These are phyloP conservation scores for Colletotrichum sojae DNA, from an alignment of 2,329 filamentous ascomycete species.

Conservation along the genomic window DNA sequence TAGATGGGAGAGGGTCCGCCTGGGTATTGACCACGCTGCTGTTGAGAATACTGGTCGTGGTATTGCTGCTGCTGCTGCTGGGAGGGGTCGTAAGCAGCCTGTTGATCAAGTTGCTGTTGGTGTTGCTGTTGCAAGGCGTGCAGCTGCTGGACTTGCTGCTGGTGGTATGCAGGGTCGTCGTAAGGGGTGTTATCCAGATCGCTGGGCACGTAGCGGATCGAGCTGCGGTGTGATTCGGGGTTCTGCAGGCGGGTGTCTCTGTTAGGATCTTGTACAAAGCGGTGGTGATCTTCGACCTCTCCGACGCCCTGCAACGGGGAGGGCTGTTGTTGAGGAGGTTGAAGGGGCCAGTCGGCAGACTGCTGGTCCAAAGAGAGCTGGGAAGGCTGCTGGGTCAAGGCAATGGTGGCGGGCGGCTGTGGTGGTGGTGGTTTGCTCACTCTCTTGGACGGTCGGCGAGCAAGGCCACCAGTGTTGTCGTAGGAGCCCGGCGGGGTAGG, in stretches of 20 bases:
- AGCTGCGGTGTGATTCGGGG: conserved; percentile 55
- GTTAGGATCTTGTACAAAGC: conserved; percentile 56
- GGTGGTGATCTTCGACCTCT: conserved; percentile 54
- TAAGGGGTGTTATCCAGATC: conserved; percentile 62
- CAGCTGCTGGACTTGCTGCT: conserved; percentile 51
- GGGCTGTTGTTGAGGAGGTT: conserved; percentile 51
- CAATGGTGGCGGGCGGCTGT: conserved; percentile 55
- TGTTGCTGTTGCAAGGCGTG: conserved; percentile 53
- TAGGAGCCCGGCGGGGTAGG: conserved; percentile 53
- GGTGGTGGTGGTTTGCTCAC: conserved; percentile 61
- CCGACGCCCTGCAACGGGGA: conserved; percentile 63
- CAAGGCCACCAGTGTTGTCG: conserved; percentile 64
- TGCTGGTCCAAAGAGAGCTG: conserved; percentile 55
- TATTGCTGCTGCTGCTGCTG: conserved; percentile 56
- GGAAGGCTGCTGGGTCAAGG: conserved; percentile 51
- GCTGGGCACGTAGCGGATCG: conserved; percentile 64
- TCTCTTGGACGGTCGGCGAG: conserved; percentile 71
- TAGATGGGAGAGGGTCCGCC: conserved; percentile 52
- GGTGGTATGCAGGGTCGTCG: conserved; percentile 61
- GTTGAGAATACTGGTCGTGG: conserved; percentile 46
- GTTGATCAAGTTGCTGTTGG: conserved; percentile 51
- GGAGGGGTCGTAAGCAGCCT: conserved; percentile 56
- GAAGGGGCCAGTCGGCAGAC: conserved; percentile 51
- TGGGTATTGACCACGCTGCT: conserved; percentile 48
- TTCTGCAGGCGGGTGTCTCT: conserved; percentile 57